Base-by-base conservation (phyloP, 441 rosid species). In the Populus hybrid region DNA sequence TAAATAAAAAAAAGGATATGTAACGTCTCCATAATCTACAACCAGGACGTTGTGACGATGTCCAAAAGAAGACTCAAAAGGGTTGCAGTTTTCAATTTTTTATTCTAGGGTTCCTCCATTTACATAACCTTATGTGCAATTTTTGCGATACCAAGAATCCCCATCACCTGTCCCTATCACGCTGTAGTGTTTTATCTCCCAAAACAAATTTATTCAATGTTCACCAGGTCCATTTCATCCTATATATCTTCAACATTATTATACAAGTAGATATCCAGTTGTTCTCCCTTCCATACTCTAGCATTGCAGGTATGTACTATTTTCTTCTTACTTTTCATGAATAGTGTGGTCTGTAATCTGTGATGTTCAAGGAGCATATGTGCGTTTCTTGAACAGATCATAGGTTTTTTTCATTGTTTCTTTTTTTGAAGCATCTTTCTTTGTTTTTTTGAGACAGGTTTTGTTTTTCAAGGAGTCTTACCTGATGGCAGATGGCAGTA, bases 401-500 rank as follows among this genome's bases (percentile, higher is more conserved):
- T 24, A 11, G 32, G 28, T 3, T 24, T 64, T 64, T 64, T 23
- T 23, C 28, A 1, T 57, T 40, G 26, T 5, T 50, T 32, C 2
- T 57, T 57, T 8, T 65, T 40, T 46, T 46, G 57, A 46, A 4
- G 2, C 19, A 8, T 50, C 18, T 63, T 76, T 83, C 36, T 26
- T 78, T 76, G 57, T 61, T 65, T 74, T 82, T 81, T 67, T 78
- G 65, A 53, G 75, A 57, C 85, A 82, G 85, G 50, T 35, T 36
- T 19, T 19, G 28, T 75, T 79, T 71, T 65, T 68, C 70, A 36
- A 77, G 76, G 14, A 35, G 80, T 30, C 35, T 72, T 2, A 57
- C 40, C 38, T n/a, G 0, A 86, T 86, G 92, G 88, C 84, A 71
- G 67, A 19, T 71, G 69, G 68, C 9, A 50, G 65, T 28, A 57